Evolutionary conservation across 2,329 filamentous ascomycete species (phyloP).

Genomic region (Ascochyta clinopodiicola): DNA sequence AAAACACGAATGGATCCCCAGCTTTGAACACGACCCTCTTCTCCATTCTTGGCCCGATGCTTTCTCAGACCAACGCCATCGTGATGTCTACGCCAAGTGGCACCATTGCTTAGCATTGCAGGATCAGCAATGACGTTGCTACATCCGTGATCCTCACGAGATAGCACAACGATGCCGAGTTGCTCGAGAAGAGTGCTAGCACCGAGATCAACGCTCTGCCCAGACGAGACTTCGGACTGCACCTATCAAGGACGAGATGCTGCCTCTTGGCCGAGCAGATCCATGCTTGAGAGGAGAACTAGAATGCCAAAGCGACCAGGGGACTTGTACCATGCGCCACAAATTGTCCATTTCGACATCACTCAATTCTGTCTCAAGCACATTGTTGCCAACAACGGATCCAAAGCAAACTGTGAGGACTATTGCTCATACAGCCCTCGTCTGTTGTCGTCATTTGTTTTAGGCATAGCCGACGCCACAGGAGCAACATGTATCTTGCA

Average conservation of each 20-base stretch:
- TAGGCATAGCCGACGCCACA: not conserved
- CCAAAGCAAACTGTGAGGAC: not conserved
- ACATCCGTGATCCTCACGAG: not conserved
- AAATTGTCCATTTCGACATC: not conserved
- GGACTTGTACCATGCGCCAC: not conserved
- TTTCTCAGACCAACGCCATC: not conserved
- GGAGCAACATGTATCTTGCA: not conserved
- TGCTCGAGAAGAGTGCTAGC: not conserved
- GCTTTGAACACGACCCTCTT: not conserved
- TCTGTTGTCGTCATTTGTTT: not conserved
- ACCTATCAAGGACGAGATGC: not conserved
- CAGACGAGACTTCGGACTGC: not conserved
- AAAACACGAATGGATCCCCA: not conserved
- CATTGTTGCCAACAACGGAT: not conserved
- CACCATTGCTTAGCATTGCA: slow-evolving; percentile 12
- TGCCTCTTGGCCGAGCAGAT: not conserved
- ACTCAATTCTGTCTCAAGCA: not conserved
- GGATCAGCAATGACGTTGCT: slow-evolving; percentile 11
- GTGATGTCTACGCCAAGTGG: slow-evolving; percentile 2
- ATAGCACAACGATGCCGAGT: not conserved
- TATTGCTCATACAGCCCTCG: not conserved
- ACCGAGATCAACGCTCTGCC: not conserved
- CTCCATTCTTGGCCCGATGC: slow-evolving; percentile 1
- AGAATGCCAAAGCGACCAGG: not conserved
- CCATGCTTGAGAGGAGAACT: not conserved